A percentile compares a stretch with the other conserved stretches of the same genome.
These are phyloP conservation scores for Saururus chinensis DNA, from an alignment of 164 flowering plant species.

Conservation along the genomic window DNA sequence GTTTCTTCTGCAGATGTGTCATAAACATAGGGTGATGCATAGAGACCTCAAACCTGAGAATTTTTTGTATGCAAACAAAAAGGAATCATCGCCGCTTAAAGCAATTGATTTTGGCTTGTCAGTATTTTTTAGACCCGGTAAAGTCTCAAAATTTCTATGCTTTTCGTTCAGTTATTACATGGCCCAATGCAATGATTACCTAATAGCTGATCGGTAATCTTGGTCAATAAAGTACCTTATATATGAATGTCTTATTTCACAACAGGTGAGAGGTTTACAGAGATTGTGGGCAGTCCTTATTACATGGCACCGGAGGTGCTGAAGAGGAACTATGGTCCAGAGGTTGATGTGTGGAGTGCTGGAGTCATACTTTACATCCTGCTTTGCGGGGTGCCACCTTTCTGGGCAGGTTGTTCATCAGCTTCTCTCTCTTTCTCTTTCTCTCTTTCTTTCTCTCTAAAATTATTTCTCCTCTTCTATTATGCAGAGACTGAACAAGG, in stretches of 20 bases:
- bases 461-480: neutral
- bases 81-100: slow-evolving; percentile 70
- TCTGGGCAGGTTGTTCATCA: slow-evolving; percentile 76
- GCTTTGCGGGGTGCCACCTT: slow-evolving; percentile 90
- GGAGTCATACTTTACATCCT: slow-evolving; percentile 87
- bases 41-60: slow-evolving; percentile 95
- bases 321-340: slow-evolving; percentile 75
- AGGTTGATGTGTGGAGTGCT: slow-evolving; percentile 93
- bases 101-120: slow-evolving; percentile 92
- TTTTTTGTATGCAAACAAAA: slow-evolving; percentile 80
- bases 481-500: slow-evolving; percentile 93
- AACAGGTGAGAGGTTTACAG: slow-evolving; percentile 65
- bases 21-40: slow-evolving; percentile 93
- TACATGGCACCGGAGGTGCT: slow-evolving; percentile 99
- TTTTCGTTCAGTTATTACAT: neutral
- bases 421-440: neutral
- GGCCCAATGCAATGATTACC: no score
- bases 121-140: slow-evolving; percentile 83
- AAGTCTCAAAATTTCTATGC: neutral
- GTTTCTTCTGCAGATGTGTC: slow-evolving; percentile 56
- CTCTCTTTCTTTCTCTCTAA: neutral
- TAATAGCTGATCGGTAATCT: neutral
- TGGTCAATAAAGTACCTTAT: neutral
- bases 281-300: slow-evolving; percentile 94
- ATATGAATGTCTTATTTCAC: neutral